Percentiles rank a stretch among this genome's conserved stretches.
Evolutionary conservation across 2,329 filamentous ascomycete species (phyloP).

Genomic region (Colletotrichum gigasporum): DNA sequence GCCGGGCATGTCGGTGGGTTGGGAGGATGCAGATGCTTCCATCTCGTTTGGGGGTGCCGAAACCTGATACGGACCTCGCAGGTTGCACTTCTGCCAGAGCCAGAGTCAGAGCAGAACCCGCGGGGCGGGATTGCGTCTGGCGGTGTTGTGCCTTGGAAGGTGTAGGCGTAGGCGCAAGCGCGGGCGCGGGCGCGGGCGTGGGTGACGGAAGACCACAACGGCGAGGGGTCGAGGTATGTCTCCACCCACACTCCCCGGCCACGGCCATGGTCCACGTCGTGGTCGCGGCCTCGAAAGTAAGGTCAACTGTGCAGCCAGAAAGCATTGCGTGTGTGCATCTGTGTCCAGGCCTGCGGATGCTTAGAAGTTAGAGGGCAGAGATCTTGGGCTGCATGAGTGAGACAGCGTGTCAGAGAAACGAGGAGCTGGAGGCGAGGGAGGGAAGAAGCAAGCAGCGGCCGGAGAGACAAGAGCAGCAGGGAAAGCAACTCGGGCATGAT

Average conservation of each 20-base stretch:
- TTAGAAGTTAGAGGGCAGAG: constrained; percentile 2
- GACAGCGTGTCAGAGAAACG: constrained; percentile 31
- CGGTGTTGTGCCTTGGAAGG: constrained; percentile 1
- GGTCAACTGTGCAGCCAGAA: constrained; percentile 20
- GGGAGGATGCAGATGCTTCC: too few relatives aligned
- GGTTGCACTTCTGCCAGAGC: neutral
- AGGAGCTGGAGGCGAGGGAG: constrained; percentile 5
- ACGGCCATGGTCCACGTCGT: too few relatives aligned
- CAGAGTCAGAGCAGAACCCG: neutral
- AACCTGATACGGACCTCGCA: neutral
- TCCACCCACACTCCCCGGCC: constrained; percentile 1
- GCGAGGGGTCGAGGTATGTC: neutral
- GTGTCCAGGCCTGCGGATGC: neutral
- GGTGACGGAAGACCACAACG: too few relatives aligned
- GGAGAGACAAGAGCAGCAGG: constrained; percentile 1
- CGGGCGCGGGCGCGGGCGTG: neutral
- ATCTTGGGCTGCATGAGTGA: constrained; percentile 26
- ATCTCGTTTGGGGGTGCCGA: neutral
- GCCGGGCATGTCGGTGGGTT: too few relatives aligned
- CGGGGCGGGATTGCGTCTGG: neutral
- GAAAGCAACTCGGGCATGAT: constrained; percentile 5
- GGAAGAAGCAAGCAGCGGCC: constrained; percentile 18
- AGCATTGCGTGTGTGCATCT: neutral
- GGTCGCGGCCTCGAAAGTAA: too few relatives aligned
- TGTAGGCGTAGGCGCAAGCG: neutral